Base-by-base conservation (phyloP, 2,329 filamentous ascomycete species). In the Colletotrichum sp. region DNA sequence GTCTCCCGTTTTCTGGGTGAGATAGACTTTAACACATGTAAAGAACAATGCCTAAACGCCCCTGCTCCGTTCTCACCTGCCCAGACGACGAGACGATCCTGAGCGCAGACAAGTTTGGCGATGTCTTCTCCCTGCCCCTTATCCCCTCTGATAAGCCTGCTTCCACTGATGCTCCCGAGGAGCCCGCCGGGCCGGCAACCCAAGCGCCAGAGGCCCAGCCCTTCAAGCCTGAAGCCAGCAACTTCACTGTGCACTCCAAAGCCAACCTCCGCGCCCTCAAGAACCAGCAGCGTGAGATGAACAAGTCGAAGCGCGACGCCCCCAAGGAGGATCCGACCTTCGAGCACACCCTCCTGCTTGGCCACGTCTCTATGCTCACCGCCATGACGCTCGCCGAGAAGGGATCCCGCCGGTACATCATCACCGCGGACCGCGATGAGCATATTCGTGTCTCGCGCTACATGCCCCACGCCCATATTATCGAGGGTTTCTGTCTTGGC, bases 281-380 rank as follows among this genome's bases (percentile, higher is more conserved):
- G 78, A 88, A 92, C 79, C 92, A 93, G 84, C 86, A 88, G 71
- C 65, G 77, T 3, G 68, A 82, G 18, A 64, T 65, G 59, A 39
- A 75, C 7, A 76, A 76, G 55, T 76, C 75, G 22, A 81, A 81
- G 12, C 77, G 81, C 5, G 77, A 80, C 5, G 78, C 80, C 16
- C 84, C 85, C 74, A 71, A 81, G 16, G 85, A 86, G 32, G 83
- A 82, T 48, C 84, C 88, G 15, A 80, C 87, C 30, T 98, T 98
- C 82, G 93, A 95, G 80, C 92, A 95, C 79, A 91, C 93, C 48
- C 88, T 98, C 1, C 88, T 98, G 9, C 91, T 99, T 1, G 97
- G 97, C 15, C 97, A 99, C 85, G 97, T 99, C 16, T 98, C 96
- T 1, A 95, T 99, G 92, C 91, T 99, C 66, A 98, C 96, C 2